Base-by-base conservation (phyloP, 805 yeast species). In the Sungouiella thailandica region DNA sequence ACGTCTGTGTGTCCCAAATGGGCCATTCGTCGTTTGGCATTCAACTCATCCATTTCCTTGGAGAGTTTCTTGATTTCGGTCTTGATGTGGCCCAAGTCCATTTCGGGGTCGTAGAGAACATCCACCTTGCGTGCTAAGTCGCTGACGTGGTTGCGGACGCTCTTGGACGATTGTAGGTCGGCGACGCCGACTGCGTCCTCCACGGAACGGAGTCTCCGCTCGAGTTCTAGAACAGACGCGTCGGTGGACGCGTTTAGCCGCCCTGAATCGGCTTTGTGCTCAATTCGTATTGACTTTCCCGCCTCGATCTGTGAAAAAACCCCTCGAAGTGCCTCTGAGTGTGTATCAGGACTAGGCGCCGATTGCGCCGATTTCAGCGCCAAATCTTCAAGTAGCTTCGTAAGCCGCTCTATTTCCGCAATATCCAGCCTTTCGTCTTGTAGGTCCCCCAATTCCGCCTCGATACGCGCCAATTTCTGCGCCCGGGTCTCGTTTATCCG, bases 371-470 rank as follows among this genome's bases (percentile, higher is more conserved):
- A 13, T n/a, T 30, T 12, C 14, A 17, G 16, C 15, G 17, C 20
- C 5, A 30, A 18, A 12, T 12, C 12, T 7, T 30, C 16, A 3
- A 30, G 13, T 23, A 15, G 6, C 17, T 15, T 16, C 11, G 10
- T 12, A 3, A 32, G 25, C 17, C 9, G 7, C 12, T 12, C 26
- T 5, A 19, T 12, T 11, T 26, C 31, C 9, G 5, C 14, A 9
- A 5, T 11, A 4, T 17, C n/a, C 11, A 28, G 30, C 7, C 37
- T 37, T 15, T 35, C 45, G 10, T n/a, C 28, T 29, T 53, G 45
- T 2, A 68, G 37, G 35, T 65, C 71, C n/a, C 52, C 52, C 26
- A 71, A 37, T 36, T 71, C 76, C 9, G 52, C 44, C 5, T 53
- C 43, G 18, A 70, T 60, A 27, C 75, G 40, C 6, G 54, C 53